A percentile compares a stretch with the other conserved stretches of the same genome.
Evolutionary conservation across 106 monocot species (phyloP).

Genomic region (Vanilla planifolia): DNA sequence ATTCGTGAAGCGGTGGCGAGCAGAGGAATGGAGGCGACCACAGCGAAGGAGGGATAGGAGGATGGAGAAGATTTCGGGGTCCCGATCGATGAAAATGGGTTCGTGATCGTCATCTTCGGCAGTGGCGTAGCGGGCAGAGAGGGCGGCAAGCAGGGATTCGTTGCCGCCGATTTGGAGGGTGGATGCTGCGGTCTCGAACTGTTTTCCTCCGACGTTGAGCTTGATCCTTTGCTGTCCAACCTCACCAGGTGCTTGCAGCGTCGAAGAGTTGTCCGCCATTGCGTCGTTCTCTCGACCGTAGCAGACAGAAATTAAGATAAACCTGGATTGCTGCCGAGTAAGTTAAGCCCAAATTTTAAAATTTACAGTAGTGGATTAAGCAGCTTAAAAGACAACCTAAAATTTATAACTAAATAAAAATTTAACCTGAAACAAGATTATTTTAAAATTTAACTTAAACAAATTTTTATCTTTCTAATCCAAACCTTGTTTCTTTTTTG

Average conservation of each 20-base stretch:
- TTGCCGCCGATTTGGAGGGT: conserved; percentile 50
- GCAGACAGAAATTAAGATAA: no score
- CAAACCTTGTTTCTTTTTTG: no score
- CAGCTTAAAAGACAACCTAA: no score
- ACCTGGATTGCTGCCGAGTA: no score
- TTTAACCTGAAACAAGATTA: no score
- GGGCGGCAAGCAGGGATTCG: conserved; percentile 52
- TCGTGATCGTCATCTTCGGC: neutral
- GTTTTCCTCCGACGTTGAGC: conserved; percentile 82
- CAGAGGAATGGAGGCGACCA: conserved; percentile 42
- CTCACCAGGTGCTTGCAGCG: neutral
- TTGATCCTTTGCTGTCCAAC: conserved; percentile 24
- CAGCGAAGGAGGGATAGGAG: conserved; percentile 78
- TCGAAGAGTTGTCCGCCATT: neutral
- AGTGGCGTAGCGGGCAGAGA: conserved; percentile 14
- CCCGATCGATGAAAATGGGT: conserved; percentile 73
- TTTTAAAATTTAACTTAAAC: no score
- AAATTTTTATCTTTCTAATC: no score
- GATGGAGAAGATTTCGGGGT: conserved; percentile 69
- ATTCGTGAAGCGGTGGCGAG: conserved; percentile 38
- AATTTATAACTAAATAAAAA: no score
- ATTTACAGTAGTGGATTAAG: no score
- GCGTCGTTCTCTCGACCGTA: no score
- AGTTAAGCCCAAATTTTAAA: no score
- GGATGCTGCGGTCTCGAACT: conserved; percentile 63